Conservation (phyloP, 495 filamentous ascomycete species). For the Penicillium pancosmium region DNA sequence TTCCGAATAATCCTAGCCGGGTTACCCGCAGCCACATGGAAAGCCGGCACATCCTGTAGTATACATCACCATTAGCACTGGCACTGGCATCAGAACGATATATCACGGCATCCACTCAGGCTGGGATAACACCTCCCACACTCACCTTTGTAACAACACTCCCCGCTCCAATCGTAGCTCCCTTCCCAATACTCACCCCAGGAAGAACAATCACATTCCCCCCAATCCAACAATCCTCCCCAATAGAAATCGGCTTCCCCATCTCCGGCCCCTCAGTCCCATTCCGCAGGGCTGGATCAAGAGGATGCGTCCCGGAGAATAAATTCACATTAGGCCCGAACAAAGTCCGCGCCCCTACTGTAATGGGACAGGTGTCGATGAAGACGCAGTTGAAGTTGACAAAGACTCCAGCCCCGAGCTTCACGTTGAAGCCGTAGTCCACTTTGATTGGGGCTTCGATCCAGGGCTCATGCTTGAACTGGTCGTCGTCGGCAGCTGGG, state of each 20-base stretch:
- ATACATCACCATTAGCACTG: neutral
- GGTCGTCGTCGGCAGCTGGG: constrained; percentile 59
- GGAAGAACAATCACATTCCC: constrained; percentile 75
- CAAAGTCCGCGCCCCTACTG: constrained; percentile 77
- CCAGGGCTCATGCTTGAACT: constrained; percentile 64
- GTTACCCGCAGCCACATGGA: constrained; percentile 66
- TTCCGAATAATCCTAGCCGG: constrained; percentile 61
- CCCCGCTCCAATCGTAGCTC: constrained; percentile 78
- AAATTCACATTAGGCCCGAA: constrained; percentile 77
- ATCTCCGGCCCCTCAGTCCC: constrained; percentile 74
- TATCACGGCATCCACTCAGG: too few species aligned
- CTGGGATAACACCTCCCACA: constrained; percentile 2
- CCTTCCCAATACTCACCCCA: constrained; percentile 80
- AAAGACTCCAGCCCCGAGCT: constrained; percentile 67
- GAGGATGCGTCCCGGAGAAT: constrained; percentile 73
- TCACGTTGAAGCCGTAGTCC: constrained; percentile 79
- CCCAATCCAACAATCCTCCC: constrained; percentile 89
- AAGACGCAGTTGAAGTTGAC: constrained; percentile 78
- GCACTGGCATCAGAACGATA: neutral
- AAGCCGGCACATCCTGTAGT: constrained; percentile 68
- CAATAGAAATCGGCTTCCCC: constrained; percentile 75
- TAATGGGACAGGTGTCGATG: constrained; percentile 77
- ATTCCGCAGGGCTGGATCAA: constrained; percentile 72
- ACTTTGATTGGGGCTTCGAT: constrained; percentile 70
- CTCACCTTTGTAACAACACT: constrained; percentile 88